Evolutionary conservation across 2,329 filamentous ascomycete genomes (phyloP).

Genomic region (Fusarium compactum): DNA sequence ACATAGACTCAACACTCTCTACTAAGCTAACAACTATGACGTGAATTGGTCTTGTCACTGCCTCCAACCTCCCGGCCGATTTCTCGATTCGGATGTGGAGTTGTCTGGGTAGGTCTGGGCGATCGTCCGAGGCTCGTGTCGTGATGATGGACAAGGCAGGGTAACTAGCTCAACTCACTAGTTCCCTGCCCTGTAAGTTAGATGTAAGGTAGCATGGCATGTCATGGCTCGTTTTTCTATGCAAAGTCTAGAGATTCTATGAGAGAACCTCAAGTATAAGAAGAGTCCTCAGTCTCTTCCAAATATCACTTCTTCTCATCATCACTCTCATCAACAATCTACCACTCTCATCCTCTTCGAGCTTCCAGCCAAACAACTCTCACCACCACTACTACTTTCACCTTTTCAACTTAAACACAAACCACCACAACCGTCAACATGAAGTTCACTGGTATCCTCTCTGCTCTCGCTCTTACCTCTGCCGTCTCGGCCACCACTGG

Average conservation of each 20-base stretch:
- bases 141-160: conserved; percentile 5
- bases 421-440: conserved; percentile 52
- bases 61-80: conserved; percentile 28
- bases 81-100: conserved; percentile 34
- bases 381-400: conserved; percentile 17
- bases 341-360: conserved; percentile 29
- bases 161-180: background rate
- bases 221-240: conserved; percentile 29
- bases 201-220: conserved; percentile 21
- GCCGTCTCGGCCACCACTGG: conserved; percentile 54
- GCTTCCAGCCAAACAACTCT: conserved; percentile 25
- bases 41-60: too few relatives aligned
- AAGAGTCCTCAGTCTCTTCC: conserved; percentile 24
- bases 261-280: conserved; percentile 38
- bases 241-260: conserved; percentile 21
- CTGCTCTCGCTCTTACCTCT: conserved; percentile 54
- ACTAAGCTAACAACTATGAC: conserved; percentile 26
- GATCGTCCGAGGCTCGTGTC: conserved; percentile 39
- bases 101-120: background rate
- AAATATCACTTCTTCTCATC: conserved; percentile 21
- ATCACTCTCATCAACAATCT: conserved; percentile 32
- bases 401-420: conserved; percentile 21
- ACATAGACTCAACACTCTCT: too few relatives aligned
- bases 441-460: conserved; percentile 58
- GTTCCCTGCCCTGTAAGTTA: conserved; percentile 4